Percentiles rank a stretch among this genome's conserved stretches.
Conservation (phyloP, 495 filamentous ascomycete genomes). For the Antarctomyces pellizariae region DNA sequence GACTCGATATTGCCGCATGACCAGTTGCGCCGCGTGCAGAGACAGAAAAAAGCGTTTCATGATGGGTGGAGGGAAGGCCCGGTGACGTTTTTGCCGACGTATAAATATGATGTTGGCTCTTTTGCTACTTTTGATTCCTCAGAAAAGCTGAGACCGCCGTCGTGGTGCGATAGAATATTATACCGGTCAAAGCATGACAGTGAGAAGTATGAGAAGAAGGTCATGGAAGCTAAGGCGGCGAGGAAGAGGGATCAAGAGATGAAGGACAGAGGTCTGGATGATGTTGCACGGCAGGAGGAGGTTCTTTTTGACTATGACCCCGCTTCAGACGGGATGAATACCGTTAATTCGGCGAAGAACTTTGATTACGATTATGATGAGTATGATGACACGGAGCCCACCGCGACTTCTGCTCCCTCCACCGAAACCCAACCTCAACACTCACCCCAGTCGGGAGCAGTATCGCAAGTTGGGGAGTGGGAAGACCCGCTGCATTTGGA, state of each 20-base stretch:
- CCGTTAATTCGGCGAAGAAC: constrained; percentile 14
- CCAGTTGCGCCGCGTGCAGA: constrained; percentile 56
- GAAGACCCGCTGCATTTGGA: constrained; percentile 43
- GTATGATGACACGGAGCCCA: constrained; percentile 30
- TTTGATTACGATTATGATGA: constrained; percentile 35
- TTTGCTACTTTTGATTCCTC: constrained; percentile 83
- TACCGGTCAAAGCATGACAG: constrained; percentile 54
- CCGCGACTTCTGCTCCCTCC: no score
- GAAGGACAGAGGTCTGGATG: constrained; percentile 52
- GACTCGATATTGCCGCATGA: constrained; percentile 75
- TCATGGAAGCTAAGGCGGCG: constrained; percentile 38
- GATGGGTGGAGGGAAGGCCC: constrained; percentile 81
- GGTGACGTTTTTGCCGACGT: constrained; percentile 79
- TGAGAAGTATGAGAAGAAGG: constrained; percentile 41
- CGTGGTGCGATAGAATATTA: constrained; percentile 96
- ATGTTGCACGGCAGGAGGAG: constrained; percentile 53
- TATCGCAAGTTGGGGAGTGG: constrained; percentile 29
- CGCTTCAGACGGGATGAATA: constrained; percentile 40
- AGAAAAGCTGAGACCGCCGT: constrained; percentile 77
- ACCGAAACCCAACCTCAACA: no score
- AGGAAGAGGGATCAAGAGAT: constrained; percentile 63
- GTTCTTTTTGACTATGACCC: constrained; percentile 84
- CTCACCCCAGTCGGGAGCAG: constrained; percentile 16
- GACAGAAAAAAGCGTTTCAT: constrained; percentile 52
- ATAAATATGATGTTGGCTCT: constrained; percentile 92